A percentile compares a stretch with the other conserved stretches of the same genome.
Conservation (phyloP, 2,329 filamentous ascomycete species). For the Penicillium sclerotigenum region DNA sequence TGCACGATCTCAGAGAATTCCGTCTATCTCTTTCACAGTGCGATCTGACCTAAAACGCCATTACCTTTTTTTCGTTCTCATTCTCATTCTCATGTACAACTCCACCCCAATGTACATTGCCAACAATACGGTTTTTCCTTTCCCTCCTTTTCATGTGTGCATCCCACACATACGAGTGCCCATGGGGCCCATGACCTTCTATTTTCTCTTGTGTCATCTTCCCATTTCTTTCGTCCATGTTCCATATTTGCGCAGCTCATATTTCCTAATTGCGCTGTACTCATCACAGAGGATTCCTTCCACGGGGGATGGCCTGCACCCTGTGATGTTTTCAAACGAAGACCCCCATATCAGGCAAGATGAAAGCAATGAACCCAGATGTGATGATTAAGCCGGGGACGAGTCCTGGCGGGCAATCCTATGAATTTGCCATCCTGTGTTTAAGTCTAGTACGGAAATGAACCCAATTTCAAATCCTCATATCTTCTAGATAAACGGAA, state of each 20-base stretch:
- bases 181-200: slow-evolving; percentile 10
- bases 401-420: slow-evolving; percentile 3
- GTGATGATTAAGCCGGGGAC: slow-evolving; percentile 29
- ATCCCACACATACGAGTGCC: slow-evolving; percentile 14
- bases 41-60: slow-evolving; percentile 16
- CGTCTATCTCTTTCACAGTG: neutral
- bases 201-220: slow-evolving; percentile 8
- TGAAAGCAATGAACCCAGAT: slow-evolving; percentile 34
- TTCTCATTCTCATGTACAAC: slow-evolving; percentile 15
- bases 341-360: slow-evolving; percentile 7
- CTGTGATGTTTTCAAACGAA: slow-evolving; percentile 18
- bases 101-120: slow-evolving; percentile 19
- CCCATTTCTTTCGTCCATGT: slow-evolving; percentile 17
- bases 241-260: slow-evolving; percentile 25
- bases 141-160: slow-evolving; percentile 9
- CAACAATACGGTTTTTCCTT: slow-evolving; percentile 3
- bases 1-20: slow-evolving; percentile 1
- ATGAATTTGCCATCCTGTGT: slow-evolving; percentile 3
- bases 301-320: slow-evolving; percentile 10
- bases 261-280: slow-evolving; percentile 26
- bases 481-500: neutral
- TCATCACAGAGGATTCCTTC: slow-evolving; percentile 12
- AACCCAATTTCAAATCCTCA: neutral
- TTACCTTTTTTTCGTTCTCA: slow-evolving; percentile 15
- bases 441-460: slow-evolving; percentile 5